Conservation (phyloP, 441 rosid genomes). For the Metrosideros polymorpha region DNA sequence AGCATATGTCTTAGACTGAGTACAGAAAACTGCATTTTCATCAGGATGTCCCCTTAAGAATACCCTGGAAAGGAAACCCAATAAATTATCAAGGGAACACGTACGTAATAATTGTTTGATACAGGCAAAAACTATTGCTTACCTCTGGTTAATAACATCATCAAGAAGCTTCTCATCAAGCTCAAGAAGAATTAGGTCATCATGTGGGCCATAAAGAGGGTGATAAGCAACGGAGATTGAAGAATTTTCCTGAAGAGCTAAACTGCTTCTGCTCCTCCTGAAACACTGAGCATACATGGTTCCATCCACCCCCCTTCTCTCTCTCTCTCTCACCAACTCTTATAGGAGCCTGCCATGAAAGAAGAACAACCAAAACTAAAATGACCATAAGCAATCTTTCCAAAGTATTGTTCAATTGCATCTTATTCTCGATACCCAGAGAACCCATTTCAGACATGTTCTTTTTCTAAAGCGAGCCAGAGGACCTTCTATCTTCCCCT, state of each 20-base stretch:
- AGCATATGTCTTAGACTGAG: conserved; percentile 64
- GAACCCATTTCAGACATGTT: background rate
- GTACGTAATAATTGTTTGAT: background rate
- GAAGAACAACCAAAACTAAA: background rate
- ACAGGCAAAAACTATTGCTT: background rate
- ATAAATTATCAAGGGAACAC: background rate
- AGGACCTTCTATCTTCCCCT: background rate
- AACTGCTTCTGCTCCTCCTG: conserved; percentile 48
- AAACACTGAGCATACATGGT: background rate
- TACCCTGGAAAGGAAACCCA: conserved; percentile 28
- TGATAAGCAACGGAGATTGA: conserved; percentile 55
- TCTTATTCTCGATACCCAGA: background rate
- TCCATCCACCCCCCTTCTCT: conserved; percentile 17
- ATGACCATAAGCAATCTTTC: background rate
- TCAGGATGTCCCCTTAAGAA: conserved; percentile 70
- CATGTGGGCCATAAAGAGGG: conserved; percentile 53
- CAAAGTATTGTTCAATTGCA: background rate
- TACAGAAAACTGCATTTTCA: conserved; percentile 90
- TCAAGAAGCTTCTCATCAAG: conserved; percentile 53
- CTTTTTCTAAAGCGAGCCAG: background rate
- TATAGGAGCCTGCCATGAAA: background rate
- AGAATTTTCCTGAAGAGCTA: conserved; percentile 41
- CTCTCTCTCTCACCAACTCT: background rate
- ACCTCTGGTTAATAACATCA: conserved; percentile 58
- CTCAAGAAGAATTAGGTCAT: conserved; percentile 71